Base-by-base conservation (phyloP, 129 eudicot species). In the Calendula officinalis region DNA sequence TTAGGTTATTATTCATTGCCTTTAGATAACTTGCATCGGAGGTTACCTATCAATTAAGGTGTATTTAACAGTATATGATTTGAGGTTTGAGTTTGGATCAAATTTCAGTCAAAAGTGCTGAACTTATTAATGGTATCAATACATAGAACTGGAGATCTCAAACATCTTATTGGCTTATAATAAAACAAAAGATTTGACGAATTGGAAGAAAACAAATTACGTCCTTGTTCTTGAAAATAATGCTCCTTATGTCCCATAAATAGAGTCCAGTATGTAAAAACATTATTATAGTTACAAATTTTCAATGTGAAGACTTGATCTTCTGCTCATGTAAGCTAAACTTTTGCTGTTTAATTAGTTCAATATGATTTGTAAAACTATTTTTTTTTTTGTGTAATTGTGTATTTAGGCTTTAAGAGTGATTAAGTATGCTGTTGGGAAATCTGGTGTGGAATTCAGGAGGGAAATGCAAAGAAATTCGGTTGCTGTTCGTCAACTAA, bases 391-490 rank as follows among this genome's bases (percentile, higher is more conserved):
- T 42, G 54, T 68, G 36, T 41, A 16, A 55, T 54, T 56, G 49
- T 49, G 32, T 75, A 30, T 76, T 49, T 69, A 92, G 98, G 98
- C 96, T 60, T 68, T 92, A 60, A 85, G 98, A 62, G 74, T 88
- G 67, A 92, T 92, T 63, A 92, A 92, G 78, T 92, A 88, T 83
- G 84, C 89, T n/a, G 96, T 92, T 59, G 95, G 91, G 22, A 92
- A 92, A 80, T 85, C 96, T 12, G 95, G 98, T 64, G 81, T 82
- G 38, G 98, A 92, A 78, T 92, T 92, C 53, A 85, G 89, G 82
- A 87, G 96, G 74, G 98, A 91, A 76, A 84, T 91, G 87, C 96
- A 87, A 72, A 87, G 98, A 75, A 81, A 87, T 71, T 91, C 98
- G n/a, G 90, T 82, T 61, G 88, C 98, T 34, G 78, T 91, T 15